Conservation (phyloP, 306 rosid species). For the Abrus precatorius region DNA sequence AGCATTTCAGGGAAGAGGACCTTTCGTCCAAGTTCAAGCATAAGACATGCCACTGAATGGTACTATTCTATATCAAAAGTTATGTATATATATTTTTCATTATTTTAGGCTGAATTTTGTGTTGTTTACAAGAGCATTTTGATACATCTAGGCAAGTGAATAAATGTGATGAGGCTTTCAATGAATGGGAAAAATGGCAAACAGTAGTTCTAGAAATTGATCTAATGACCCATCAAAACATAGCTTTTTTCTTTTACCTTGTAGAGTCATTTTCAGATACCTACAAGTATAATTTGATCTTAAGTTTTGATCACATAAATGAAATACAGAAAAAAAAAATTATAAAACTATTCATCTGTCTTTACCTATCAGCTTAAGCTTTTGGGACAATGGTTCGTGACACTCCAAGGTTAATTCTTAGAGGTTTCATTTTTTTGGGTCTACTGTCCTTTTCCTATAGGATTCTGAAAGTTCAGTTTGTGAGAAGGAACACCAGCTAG, state of each 20-base stretch:
- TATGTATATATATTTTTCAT: background rate
- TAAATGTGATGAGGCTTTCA: slow-evolving; percentile 31
- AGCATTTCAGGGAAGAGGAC: slow-evolving; percentile 95
- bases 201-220: slow-evolving; percentile 35
- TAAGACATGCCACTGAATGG: slow-evolving; percentile 99
- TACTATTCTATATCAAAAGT: slow-evolving; percentile 50
- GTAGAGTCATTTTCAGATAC: slow-evolving; percentile 37
- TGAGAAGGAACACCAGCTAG: slow-evolving; percentile 20
- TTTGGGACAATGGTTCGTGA: slow-evolving; percentile 24
- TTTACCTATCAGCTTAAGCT: slow-evolving; percentile 22
- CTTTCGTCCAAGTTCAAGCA: slow-evolving; percentile 83
- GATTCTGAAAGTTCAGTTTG: slow-evolving; percentile 43
- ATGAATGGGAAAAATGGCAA: slow-evolving; percentile 14
- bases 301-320: slow-evolving; percentile 41
- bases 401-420: slow-evolving; percentile 29
- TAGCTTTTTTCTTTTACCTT: background rate
- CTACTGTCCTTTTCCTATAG: slow-evolving; percentile 38
- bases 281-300: slow-evolving; percentile 30
- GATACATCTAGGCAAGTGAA: background rate
- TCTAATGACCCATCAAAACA: slow-evolving; percentile 15
- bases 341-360: slow-evolving; percentile 8
- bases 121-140: background rate
- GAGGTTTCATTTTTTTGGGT: slow-evolving; percentile 40
- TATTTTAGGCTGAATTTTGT: slow-evolving; percentile 14
- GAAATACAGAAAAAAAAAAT: slow-evolving; percentile 18